phyloP scores from a whole-genome alignment of 441 rosid species.

The Bocquillonia castaneifolia region DNA sequence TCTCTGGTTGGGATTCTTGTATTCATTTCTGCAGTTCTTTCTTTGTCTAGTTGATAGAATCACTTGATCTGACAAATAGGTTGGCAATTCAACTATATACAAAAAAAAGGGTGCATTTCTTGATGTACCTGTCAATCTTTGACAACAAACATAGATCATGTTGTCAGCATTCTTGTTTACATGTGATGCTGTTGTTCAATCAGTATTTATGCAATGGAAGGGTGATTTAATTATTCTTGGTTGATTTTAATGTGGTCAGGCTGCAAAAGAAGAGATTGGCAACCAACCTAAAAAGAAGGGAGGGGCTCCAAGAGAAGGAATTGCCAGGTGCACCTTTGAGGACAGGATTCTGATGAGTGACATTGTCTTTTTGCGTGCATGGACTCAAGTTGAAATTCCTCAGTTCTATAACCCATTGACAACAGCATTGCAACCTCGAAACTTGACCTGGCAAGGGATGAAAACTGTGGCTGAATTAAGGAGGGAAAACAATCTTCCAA shows the following conservation, averaged over 20 bases:
- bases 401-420: conserved; percentile 75
- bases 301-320: conserved; percentile 63
- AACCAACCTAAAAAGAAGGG: conserved; percentile 61
- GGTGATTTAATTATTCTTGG: background rate
- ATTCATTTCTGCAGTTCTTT: background rate
- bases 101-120: background rate
- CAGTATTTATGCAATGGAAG: background rate
- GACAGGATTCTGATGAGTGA: conserved; percentile 85
- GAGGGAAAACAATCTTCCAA: conserved; percentile 55
- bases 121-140: background rate
- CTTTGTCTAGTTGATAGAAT: background rate
- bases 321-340: conserved; percentile 95
- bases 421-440: conserved; percentile 80
- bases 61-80: background rate
- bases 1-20: conserved; percentile 1
- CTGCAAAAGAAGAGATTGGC: conserved; percentile 72
- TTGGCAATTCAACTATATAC: background rate
- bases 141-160: background rate
- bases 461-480: conserved; percentile 80
- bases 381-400: conserved; percentile 80
- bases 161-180: background rate
- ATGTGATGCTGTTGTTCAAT: background rate
- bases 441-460: conserved; percentile 82
- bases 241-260: conserved; percentile 37
- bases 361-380: conserved; percentile 74